Evolutionary conservation across 2,329 filamentous ascomycete genomes (phyloP).

Genomic region (Sporothrix globosa): DNA sequence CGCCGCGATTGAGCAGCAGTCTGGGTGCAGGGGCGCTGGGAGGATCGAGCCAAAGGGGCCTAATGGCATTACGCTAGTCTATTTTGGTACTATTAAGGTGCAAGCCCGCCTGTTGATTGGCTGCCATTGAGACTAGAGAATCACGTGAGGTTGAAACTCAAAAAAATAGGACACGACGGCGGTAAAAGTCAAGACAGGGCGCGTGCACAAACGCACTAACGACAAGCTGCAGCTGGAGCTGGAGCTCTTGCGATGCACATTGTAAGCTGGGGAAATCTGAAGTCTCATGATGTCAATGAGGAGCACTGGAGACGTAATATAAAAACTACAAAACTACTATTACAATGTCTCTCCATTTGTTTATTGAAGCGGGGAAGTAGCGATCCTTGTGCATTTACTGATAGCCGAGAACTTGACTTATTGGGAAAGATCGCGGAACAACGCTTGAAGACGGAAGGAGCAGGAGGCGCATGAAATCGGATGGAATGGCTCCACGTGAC

Average conservation of each 20-base stretch:
- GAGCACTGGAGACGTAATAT: background rate
- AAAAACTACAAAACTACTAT: background rate
- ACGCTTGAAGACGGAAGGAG: constrained; percentile 9
- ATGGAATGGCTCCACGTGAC: constrained; percentile 25
- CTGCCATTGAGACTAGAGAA: background rate
- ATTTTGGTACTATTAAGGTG: background rate
- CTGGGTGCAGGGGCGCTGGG: constrained; percentile 1
- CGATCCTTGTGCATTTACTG: background rate
- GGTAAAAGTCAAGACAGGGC: background rate
- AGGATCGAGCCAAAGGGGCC: constrained; percentile 17
- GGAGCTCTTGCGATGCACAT: constrained; percentile 16
- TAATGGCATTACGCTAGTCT: constrained; percentile 20
- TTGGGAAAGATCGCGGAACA: constrained; percentile 19
- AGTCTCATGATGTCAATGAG: background rate
- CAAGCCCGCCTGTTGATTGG: constrained; percentile 1
- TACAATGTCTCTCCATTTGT: background rate
- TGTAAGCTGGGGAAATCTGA: constrained; percentile 9
- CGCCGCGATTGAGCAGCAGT: constrained; percentile 27
- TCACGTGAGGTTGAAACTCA: constrained; percentile 11
- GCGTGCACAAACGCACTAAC: constrained; percentile 2
- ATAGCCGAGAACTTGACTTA: constrained; percentile 3
- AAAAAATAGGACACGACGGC: background rate
- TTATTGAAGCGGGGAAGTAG: background rate
- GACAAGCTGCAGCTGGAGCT: constrained; percentile 23
- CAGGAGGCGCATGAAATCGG: constrained; percentile 15